phyloP scores from a whole-genome alignment of 1,284 basidiomycete genomes.

The Golubevia pallescens region DNA sequence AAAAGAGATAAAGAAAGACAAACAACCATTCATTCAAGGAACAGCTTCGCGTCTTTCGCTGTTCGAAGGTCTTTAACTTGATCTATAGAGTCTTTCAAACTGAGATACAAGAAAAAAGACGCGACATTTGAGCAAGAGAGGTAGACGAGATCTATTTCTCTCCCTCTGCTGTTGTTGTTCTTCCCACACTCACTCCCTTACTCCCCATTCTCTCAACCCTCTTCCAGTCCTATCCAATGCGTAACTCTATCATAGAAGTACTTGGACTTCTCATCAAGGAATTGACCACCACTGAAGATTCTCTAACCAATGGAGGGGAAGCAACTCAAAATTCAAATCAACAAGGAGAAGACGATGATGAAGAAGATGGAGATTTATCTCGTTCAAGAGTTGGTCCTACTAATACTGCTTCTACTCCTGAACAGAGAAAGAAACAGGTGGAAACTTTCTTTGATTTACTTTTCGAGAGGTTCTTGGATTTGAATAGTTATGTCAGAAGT shows the following conservation, averaged over 20 bases:
- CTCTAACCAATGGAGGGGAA: constrained; percentile 18
- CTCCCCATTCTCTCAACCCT: background rate
- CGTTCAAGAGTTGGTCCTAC: background rate
- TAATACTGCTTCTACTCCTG: constrained; percentile 20
- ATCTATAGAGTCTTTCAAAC: background rate
- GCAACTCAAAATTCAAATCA: constrained; percentile 6
- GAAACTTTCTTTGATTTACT: constrained; percentile 82
- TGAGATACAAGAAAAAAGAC: background rate
- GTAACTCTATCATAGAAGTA: constrained; percentile 68
- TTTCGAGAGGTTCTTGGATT: constrained; percentile 83
- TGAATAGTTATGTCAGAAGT: constrained; percentile 86
- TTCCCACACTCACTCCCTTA: background rate
- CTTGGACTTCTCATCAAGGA: constrained; percentile 66
- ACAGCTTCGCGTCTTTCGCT: background rate
- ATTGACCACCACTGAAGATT: constrained; percentile 41
- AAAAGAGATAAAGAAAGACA: background rate
- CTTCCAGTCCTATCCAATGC: constrained; percentile 85
- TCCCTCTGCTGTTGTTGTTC: background rate
- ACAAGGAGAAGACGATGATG: constrained; percentile 37
- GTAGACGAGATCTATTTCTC: too few relatives aligned
- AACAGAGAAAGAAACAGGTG: constrained; percentile 80
- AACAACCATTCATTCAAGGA: background rate
- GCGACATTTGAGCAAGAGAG: background rate
- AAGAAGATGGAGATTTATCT: constrained; percentile 3
- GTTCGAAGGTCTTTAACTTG: background rate